A percentile compares a stretch with the other conserved stretches of the same genome.
Conservation (phyloP, 2,329 filamentous ascomycete species). For the Teratosphaeria pseudoeucalypti region DNA sequence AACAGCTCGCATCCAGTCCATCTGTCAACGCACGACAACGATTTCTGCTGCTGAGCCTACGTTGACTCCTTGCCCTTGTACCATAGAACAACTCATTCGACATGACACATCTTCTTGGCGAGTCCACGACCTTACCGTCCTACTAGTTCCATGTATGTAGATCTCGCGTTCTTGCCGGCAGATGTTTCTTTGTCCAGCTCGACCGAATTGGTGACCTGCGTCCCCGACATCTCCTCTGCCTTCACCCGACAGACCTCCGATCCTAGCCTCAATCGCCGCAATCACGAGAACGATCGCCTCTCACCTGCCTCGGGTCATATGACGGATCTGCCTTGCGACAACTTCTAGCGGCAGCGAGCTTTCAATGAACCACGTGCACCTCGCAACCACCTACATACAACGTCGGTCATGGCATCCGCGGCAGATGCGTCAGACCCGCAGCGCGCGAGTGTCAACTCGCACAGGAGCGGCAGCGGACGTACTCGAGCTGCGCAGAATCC, state of each 20-base stretch:
- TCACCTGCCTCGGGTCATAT: neutral
- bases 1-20: neutral
- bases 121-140: neutral
- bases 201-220: neutral
- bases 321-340: neutral
- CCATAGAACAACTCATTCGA: neutral
- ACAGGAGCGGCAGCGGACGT: neutral
- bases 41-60: neutral
- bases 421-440: neutral
- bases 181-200: neutral
- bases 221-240: neutral
- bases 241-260: neutral
- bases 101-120: neutral
- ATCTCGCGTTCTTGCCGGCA: neutral
- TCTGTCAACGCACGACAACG: neutral
- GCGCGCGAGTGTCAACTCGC: neutral
- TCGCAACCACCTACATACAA: neutral
- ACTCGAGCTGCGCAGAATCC: constrained; percentile 37
- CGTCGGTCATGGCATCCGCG: neutral
- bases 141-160: neutral
- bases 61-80: neutral
- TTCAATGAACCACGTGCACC: neutral
- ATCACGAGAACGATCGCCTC: neutral
- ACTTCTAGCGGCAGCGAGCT: neutral
- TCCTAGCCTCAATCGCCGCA: neutral